Conservation (phyloP, 1,284 basidiomycete genomes). For the Cryptococcus depauperatus region DNA sequence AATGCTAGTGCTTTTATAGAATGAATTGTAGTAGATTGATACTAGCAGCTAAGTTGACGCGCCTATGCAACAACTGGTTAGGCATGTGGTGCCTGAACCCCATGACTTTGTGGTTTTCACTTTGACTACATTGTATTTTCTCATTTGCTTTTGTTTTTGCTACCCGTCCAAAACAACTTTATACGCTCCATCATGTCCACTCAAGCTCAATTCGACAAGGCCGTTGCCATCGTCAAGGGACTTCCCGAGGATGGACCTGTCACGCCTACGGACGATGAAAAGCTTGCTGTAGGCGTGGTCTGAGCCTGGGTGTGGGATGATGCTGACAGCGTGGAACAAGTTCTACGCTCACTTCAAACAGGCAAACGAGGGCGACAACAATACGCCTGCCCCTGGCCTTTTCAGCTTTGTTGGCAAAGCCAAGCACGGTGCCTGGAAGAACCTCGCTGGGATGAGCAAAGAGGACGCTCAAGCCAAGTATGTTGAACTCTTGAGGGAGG, state of each 20-base stretch:
- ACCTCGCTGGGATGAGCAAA: constrained; percentile 60
- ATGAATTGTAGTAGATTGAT: too few species aligned
- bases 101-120: too few species aligned
- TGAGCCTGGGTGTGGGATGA: too few species aligned
- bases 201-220: constrained; percentile 54
- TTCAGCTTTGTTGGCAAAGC: constrained; percentile 45
- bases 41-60: too few species aligned
- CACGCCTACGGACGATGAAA: constrained; percentile 64
- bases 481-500: constrained; percentile 62
- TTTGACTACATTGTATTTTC: too few species aligned
- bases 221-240: constrained; percentile 55
- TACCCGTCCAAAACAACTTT: too few species aligned
- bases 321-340: constrained; percentile 45
- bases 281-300: constrained; percentile 64
- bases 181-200: too few species aligned
- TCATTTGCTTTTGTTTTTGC: too few species aligned
- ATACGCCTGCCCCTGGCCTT: constrained; percentile 35
- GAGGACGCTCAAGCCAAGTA: constrained; percentile 66
- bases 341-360: constrained; percentile 92
- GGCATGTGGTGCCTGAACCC: too few species aligned
- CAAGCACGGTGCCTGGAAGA: constrained; percentile 70
- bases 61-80: too few species aligned
- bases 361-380: constrained; percentile 59
- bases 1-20: too few species aligned
- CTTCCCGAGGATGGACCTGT: constrained; percentile 76